Percentiles rank a stretch among this genome's conserved stretches.
Conservation (phyloP, 2,329 filamentous ascomycete species). For the Venturia asperata region DNA sequence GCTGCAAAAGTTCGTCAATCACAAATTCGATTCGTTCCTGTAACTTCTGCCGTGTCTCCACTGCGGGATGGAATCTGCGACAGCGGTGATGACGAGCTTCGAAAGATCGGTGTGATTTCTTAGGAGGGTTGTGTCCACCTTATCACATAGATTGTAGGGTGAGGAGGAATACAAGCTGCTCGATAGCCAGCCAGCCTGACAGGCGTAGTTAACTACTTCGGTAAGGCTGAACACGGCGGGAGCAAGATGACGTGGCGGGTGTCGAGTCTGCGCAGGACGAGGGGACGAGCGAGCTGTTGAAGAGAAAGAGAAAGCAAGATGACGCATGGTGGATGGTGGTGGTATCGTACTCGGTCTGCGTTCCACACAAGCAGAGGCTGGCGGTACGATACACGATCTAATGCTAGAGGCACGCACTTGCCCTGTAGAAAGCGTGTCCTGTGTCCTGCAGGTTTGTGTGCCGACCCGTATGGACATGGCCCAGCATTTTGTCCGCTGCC, state of each 20-base stretch:
- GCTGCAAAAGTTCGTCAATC: not conserved
- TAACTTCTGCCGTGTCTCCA: not conserved
- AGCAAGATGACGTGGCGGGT: slow-evolving; percentile 1
- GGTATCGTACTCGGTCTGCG: not conserved
- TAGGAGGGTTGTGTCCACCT: not conserved
- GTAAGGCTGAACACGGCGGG: not conserved
- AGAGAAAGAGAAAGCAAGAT: not conserved
- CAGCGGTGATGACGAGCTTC: not conserved
- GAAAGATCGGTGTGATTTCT: not conserved
- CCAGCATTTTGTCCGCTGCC: not conserved
- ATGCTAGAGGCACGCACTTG: not conserved
- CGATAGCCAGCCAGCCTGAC: not conserved
- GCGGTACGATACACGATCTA: not conserved
- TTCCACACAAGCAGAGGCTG: not conserved
- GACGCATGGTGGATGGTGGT: not conserved
- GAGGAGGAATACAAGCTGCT: not conserved
- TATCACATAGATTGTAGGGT: not conserved
- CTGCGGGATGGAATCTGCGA: not conserved
- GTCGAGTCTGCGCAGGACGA: not conserved
- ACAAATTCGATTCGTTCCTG: not conserved
- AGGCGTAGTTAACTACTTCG: not conserved
- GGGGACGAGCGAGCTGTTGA: no score
- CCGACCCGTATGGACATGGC: not conserved
- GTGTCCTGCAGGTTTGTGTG: not conserved
- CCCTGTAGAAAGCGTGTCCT: not conserved